These are phyloP conservation scores for Cladosporium sp. DNA, from an alignment of 2,329 filamentous ascomycete species.

Conservation along the genomic window DNA sequence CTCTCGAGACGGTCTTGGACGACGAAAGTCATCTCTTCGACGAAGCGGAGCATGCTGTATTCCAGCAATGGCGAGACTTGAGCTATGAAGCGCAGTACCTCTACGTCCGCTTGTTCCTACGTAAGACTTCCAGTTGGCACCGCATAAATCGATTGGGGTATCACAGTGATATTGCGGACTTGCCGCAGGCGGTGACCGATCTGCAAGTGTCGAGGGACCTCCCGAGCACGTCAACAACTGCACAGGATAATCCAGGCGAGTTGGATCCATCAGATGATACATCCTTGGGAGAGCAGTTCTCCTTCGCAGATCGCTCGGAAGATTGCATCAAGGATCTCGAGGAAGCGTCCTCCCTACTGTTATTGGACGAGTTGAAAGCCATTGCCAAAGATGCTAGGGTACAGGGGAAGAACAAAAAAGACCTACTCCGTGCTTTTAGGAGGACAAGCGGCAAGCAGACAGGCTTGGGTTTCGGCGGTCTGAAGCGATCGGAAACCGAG, in stretches of 20 bases:
- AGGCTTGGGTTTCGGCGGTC: constrained; percentile 69
- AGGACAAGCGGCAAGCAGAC: constrained; percentile 72
- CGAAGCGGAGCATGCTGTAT: constrained; percentile 73
- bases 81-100: constrained; percentile 88
- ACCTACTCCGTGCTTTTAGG: constrained; percentile 74
- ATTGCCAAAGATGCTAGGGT: constrained; percentile 86
- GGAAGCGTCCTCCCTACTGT: constrained; percentile 78
- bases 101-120: constrained; percentile 90
- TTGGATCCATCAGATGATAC: constrained; percentile 50
- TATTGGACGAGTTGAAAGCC: constrained; percentile 82
- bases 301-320: constrained; percentile 78
- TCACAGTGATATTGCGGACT: constrained; percentile 77
- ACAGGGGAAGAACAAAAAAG: constrained; percentile 83
- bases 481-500: constrained; percentile 65
- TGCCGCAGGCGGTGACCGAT: constrained; percentile 64
- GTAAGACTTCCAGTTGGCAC: constrained; percentile 92
- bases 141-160: constrained; percentile 76
- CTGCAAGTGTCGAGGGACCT: constrained; percentile 64
- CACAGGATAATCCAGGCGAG: constrained; percentile 50
- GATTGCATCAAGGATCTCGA: constrained; percentile 74
- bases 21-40: constrained; percentile 90
- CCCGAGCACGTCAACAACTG: constrained; percentile 48
- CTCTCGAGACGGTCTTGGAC: constrained; percentile 82
- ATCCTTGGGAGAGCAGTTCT: constrained; percentile 61
- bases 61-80: constrained; percentile 71